Base-by-base conservation (phyloP, 2,329 filamentous ascomycete species). In the Acrodontium crateriforme region DNA sequence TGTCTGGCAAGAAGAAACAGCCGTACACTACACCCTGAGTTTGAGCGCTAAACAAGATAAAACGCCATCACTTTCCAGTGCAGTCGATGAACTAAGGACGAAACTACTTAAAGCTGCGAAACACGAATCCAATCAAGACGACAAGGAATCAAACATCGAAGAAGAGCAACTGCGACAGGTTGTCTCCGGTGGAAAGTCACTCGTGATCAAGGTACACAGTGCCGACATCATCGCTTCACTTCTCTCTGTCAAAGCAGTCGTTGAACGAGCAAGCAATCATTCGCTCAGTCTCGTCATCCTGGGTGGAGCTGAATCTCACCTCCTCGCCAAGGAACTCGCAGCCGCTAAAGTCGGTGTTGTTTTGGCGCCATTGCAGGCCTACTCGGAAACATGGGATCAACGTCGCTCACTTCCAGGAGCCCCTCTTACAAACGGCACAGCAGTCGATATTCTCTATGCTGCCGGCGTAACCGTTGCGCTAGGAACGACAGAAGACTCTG, bases 371-470 rank as follows among this genome's bases (percentile, higher is more conserved):
- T 48, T 74, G 9, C 64, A 70, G 37, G 63, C 69, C 0, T 71
- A 67, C 41, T 60, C 63, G 2, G 49, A 45, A 3, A 50, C 46
- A 0, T 79, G 74, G 74, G 71, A 77, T 36, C 58, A 74, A 49
- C 65, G 71, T 0, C 66, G 73, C 2, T 64, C 69, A 0, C 55
- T 78, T 8, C 65, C 70, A 0, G 74, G 74, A 2, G 73, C 74
- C 4, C 74, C 74, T 1, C 58, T 78, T 1, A 74, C 72, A 1
- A 74, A 76, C 40, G 71, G 72, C 15, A 78, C 74, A 1, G 63
- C 63, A 0, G 54, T 74, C 4, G 71, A 78, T 35, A 49, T 44
- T 9, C 59, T 79, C 1, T 39, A 74, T 1, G 61, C 63, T 6
- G 72, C 71, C 0, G 73, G 72, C 2, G 73, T 78, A 0, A 45